Evolutionary conservation across 78 protist genomes (phyloP), one percentile per base, ranked within the genome.

Genomic region (Pigoraptor vietnamica): DNA sequence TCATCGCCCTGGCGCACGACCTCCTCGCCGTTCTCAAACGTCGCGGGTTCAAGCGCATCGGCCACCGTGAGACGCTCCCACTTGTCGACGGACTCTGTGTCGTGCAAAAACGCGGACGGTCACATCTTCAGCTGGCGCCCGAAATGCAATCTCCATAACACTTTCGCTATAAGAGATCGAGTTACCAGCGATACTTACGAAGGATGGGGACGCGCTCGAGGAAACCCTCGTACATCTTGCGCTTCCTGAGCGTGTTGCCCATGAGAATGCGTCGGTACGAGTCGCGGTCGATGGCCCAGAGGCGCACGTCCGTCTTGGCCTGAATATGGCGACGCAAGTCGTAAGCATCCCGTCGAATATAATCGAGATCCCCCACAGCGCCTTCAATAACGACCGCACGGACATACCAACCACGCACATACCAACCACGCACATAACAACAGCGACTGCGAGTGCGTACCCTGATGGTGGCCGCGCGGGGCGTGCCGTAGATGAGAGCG

Each of bases 381-480:
- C n/a, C n/a, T n/a, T n/a, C 67, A 48, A 48, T 48, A 48, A 48
- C 67, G 67, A 48, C 67, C 6, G 14, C 6, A 48, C 67, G 67
- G 14, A 48, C 14, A 48, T 21, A 14, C 29, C 67, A 48, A 48
- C 67, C 6, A 48, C 67, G 67, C 29, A 48, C 67, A 48, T 21
- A 48, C 67, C 67, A 6, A 48, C 14, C 14, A 48, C 67, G 6
- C 67, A 48, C 6, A 48, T 14, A 48, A 48, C 67, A 48, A 48
- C 6, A 48, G 29, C 14, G 67, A 48, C 67, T 48, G 67, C 14
- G 67, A 48, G 67, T 48, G 67, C 29, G 67, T 48, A 48, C 67
- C 67, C 67, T 96, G n/a, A 97, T 94, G 83, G 98, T 96, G 23
- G 98, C 98, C 14, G 98, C 97, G 34, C 98, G 94, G 25, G 98